Base-by-base conservation (phyloP, 1,139 yeast species). In the Saccharomyces hybrid region DNA sequence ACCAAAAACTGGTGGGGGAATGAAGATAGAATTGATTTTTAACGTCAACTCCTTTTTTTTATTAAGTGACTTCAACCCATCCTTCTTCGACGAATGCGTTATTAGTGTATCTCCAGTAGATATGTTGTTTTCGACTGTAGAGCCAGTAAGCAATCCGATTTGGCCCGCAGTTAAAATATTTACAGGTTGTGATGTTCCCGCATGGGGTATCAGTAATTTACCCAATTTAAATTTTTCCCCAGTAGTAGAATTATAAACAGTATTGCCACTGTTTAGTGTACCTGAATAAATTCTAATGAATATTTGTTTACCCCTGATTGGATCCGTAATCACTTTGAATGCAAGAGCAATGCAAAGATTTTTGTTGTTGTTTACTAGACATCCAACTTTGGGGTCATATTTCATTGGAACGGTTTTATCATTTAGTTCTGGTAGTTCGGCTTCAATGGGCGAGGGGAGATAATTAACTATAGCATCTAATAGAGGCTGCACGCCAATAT, bases 1-100 rank as follows among this genome's bases (percentile, higher is more conserved):
- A 61, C 90, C 86, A 70, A 91, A 93, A 8, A 93, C 95, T 0
- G 98, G 96, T 0, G 96, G 96, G 0, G 99, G 99, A 0, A 88
- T 80, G 0, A 75, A 78, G 34, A 93, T 90, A 0, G 97, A 96
- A 57, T 85, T 78, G 49, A 91, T 77, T 53, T 78, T 80, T 55
- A 85, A 71, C 59, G 73, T 66, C 27, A 76, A 56, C 56, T 84
- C 74, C 23, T 57, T 83, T 27, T 65, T 67, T 48, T 73, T 73
- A 5, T 71, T 64, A 25, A 75, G 64, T 0, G 71, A 57, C 46
- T 71, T 59, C 5, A 78, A 71, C 1, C 78, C 80, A 58, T 82
- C 83, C 56, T 73, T 75, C 58, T 81, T 81, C 48, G 74, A 65
- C 2, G 73, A 63, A 63, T 82, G 83, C 0, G 84, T 76, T 2